phyloP scores from a whole-genome alignment of 257 asterid genomes.

The Nicotiana undulata region DNA sequence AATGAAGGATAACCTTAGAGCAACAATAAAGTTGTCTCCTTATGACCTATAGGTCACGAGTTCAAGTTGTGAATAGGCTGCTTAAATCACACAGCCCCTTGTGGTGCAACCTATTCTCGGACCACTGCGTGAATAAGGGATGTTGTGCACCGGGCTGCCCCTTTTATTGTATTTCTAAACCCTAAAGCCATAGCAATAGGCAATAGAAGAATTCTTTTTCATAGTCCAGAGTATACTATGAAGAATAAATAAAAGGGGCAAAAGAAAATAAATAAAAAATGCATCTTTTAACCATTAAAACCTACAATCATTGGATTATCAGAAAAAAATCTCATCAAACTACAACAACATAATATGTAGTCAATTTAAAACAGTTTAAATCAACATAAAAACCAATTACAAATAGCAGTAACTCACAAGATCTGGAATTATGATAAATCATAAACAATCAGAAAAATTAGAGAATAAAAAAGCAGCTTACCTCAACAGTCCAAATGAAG shows the following conservation, averaged over 20 bases:
- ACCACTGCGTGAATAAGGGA: too few relatives aligned
- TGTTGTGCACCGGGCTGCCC: too few relatives aligned
- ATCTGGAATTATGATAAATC: neutral
- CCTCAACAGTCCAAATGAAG: conserved; percentile 94
- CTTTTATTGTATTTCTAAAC: too few relatives aligned
- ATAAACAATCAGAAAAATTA: neutral
- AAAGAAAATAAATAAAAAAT: neutral
- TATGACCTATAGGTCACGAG: too few relatives aligned
- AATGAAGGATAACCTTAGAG: too few relatives aligned
- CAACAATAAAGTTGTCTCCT: too few relatives aligned
- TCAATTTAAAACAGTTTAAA: neutral
- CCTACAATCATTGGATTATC: neutral
- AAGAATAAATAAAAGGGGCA: too few relatives aligned
- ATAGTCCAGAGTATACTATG: neutral
- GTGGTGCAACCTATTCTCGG: too few relatives aligned
- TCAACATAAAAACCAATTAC: neutral
- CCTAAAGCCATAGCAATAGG: neutral
- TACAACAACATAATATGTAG: neutral
- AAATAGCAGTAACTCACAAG: neutral
- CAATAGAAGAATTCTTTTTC: neutral
- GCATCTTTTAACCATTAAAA: neutral
- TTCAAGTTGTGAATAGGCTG: too few relatives aligned
- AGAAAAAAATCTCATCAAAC: neutral
- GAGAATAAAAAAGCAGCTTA: conserved; percentile 11
- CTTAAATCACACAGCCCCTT: too few relatives aligned